Evolutionary conservation across 768 basidiomycete genomes (phyloP), one percentile per base, ranked within the genome.

Genomic region (Steccherinum ochraceum): DNA sequence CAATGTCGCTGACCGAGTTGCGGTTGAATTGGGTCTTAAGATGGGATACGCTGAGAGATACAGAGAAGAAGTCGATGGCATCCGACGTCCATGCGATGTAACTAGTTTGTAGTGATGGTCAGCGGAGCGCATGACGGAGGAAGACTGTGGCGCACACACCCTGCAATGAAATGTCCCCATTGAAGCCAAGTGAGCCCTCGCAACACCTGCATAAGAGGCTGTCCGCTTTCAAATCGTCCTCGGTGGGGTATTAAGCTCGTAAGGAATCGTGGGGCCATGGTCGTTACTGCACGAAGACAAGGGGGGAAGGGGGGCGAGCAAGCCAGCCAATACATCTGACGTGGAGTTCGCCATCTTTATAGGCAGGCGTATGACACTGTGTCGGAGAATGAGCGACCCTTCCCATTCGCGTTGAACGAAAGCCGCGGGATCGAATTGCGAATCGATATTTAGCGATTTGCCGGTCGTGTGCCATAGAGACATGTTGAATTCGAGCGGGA

Each of bases 81-180:
- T 92, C 90, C 65, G 80, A 83, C 2, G 84, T 86, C 91, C 91
- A 93, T 0, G 89, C 88, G 12, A 93, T 70, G 85, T 85, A 91
- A 39, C 83, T 43, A 43, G 85, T 56, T n/a, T 12, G 40, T 45
- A 21, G 42, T 11, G 35, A n/a, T 35, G 24, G 19, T 11, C 46
- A 51, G 40, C 40, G 49, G n/a, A n/a, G n/a, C n/a, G n/a, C n/a
- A n/a, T n/a, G n/a, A n/a, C n/a, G n/a, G n/a, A n/a, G 40, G n/a
- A 16, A 40, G 40, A n/a, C 19, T 35, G 30, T 35, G 30, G 30
- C 30, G 30, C n/a, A 41, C 64, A 11, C 39, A 65, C 64, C 83
- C 81, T 39, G 75, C 72, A 61, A 73, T 79, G 64, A 83, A 83
- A 47, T 80, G 73, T 3, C 75, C 75, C 70, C 75, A 78, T 56